These are phyloP conservation scores for Geotrichum fermentans DNA, from an alignment of 1,139 yeast genomes.

Conservation along the genomic window DNA sequence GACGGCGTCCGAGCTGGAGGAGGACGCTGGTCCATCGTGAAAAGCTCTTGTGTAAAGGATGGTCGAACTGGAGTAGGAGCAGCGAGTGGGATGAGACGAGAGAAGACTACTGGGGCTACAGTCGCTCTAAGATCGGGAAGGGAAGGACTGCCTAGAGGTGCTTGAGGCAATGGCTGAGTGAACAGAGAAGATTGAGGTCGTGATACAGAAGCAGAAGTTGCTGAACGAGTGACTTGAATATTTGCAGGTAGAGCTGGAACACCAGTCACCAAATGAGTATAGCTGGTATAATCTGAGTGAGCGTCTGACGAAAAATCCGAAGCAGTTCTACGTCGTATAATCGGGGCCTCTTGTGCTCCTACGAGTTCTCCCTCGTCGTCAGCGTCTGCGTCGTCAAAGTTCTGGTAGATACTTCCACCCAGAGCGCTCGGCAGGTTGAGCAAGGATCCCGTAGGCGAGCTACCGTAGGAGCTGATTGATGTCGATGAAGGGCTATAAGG, in stretches of 20 bases:
- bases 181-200: neutral
- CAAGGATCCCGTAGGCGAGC: neutral
- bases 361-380: neutral
- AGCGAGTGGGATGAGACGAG: too few relatives aligned
- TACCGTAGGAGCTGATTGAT: too few relatives aligned
- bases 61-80: neutral
- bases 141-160: neutral
- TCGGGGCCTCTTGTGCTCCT: too few relatives aligned
- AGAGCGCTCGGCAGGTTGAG: neutral
- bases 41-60: neutral
- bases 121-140: too few relatives aligned
- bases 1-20: too few relatives aligned
- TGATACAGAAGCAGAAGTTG: too few relatives aligned
- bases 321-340: too few relatives aligned
- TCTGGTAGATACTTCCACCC: neutral
- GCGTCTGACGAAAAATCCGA: neutral
- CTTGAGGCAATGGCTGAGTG: neutral
- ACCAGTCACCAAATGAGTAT: neutral
- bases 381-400: neutral
- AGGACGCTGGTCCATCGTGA: neutral
- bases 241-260: too few relatives aligned
- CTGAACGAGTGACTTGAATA: too few relatives aligned
- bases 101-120: too few relatives aligned
- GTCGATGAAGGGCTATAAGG: neutral
- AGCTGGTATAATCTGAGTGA: neutral